Conservation (phyloP, 1,139 yeast genomes). For the Suhomyces choctaworum region DNA sequence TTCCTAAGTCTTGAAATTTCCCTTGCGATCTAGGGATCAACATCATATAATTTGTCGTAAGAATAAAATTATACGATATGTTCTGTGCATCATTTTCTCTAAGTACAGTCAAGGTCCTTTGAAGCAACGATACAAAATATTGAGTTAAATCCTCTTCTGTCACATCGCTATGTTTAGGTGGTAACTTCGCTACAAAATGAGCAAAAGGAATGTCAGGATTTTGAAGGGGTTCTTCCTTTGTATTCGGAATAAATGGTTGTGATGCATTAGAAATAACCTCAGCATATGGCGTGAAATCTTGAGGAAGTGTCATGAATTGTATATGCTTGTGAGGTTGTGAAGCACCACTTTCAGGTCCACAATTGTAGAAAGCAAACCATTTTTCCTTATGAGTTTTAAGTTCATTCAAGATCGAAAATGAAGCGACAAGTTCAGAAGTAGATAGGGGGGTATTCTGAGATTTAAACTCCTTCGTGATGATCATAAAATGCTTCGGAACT, state of each 20-base stretch:
- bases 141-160: constrained; percentile 57
- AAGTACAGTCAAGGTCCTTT: constrained; percentile 65
- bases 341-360: constrained; percentile 87
- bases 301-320: constrained; percentile 77
- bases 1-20: constrained; percentile 48
- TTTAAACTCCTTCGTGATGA: constrained; percentile 71
- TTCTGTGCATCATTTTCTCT: constrained; percentile 49
- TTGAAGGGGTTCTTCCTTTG: constrained; percentile 58
- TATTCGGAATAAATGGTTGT: constrained; percentile 55
- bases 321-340: constrained; percentile 91
- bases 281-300: constrained; percentile 56
- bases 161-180: constrained; percentile 35
- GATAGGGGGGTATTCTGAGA: constrained; percentile 72
- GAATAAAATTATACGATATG: constrained; percentile 74
- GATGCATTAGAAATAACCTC: constrained; percentile 49
- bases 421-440: constrained; percentile 63
- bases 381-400: constrained; percentile 27
- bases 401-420: constrained; percentile 50
- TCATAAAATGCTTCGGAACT: constrained; percentile 71
- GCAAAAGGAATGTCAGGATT: constrained; percentile 70
- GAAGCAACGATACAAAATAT: constrained; percentile 68
- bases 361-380: constrained; percentile 80
- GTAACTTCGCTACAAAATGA: constrained; percentile 73
- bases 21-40: constrained; percentile 71
- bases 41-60: constrained; percentile 83